Percentiles rank a stretch among this genome's conserved stretches.
phyloP scores from a whole-genome alignment of 1,139 yeast genomes.

The Taiozyma sp. region DNA sequence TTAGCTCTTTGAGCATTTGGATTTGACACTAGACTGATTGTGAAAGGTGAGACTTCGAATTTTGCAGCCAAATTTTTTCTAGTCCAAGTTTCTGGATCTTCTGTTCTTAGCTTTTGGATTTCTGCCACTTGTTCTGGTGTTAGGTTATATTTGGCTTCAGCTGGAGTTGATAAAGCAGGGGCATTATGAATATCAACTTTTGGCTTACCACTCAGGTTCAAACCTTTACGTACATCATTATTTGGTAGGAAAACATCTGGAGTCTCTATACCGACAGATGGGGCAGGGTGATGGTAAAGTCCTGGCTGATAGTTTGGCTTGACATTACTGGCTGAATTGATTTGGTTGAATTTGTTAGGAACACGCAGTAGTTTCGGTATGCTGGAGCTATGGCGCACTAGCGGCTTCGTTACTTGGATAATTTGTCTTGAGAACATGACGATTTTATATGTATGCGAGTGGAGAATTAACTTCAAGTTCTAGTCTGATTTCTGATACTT shows the following conservation, averaged over 20 bases:
- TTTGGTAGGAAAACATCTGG: conserved; percentile 72
- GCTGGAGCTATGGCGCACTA: background rate
- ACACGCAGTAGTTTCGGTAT: conserved; percentile 10
- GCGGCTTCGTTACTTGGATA: background rate
- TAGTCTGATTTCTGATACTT: background rate
- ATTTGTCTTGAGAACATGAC: background rate
- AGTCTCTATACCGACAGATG: conserved; percentile 43
- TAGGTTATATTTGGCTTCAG: conserved; percentile 52
- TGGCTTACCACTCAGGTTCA: conserved; percentile 30
- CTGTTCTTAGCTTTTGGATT: conserved; percentile 54
- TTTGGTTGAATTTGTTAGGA: conserved; percentile 19
- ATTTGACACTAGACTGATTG: conserved; percentile 48
- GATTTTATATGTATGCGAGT: background rate
- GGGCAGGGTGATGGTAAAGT: conserved; percentile 42
- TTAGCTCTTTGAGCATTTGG: conserved; percentile 33
- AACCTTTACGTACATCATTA: conserved; percentile 51
- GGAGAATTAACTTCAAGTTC: background rate
- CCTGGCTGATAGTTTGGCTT: conserved; percentile 32
- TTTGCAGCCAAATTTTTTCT: conserved; percentile 62
- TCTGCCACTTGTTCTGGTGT: conserved; percentile 57
- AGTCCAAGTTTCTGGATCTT: conserved; percentile 64
- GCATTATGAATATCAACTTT: conserved; percentile 40
- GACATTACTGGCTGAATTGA: conserved; percentile 20
- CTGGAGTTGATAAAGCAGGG: conserved; percentile 41
- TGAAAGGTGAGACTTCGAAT: conserved; percentile 51